Evolutionary conservation across 1,139 yeast genomes (phyloP).

Genomic region (Arxiozyma telluris): DNA sequence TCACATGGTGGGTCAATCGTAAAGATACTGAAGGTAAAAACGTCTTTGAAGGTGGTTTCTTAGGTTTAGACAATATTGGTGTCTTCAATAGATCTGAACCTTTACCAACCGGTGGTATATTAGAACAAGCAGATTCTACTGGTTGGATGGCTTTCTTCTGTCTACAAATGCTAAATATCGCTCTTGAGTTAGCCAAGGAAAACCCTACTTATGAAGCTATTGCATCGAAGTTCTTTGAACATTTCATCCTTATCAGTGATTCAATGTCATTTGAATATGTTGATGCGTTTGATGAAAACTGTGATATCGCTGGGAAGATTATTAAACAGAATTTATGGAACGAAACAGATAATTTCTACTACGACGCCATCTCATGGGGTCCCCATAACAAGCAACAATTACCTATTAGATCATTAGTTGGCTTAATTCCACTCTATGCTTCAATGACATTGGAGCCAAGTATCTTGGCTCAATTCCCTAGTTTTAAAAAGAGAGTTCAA

Average conservation of each 20-base stretch:
- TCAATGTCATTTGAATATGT: constrained; percentile 65
- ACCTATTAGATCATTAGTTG: constrained; percentile 87
- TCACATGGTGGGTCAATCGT: constrained; percentile 98
- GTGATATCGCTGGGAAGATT: constrained; percentile 35
- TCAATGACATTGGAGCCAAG: constrained; percentile 86
- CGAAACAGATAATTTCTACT: constrained; percentile 80
- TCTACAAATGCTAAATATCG: constrained; percentile 86
- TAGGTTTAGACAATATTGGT: constrained; percentile 92
- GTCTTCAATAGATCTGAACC: constrained; percentile 92
- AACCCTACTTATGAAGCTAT: constrained; percentile 88
- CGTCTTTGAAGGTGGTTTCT: constrained; percentile 90
- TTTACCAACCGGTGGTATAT: constrained; percentile 82
- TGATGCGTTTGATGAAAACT: constrained; percentile 28
- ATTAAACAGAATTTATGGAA: constrained; percentile 75
- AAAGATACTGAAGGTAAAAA: constrained; percentile 85
- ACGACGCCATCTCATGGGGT: constrained; percentile 88
- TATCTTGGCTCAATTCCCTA: constrained; percentile 67
- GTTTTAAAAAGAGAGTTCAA: constrained; percentile 73
- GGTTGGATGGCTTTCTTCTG: constrained; percentile 98
- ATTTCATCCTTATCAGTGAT: constrained; percentile 84
- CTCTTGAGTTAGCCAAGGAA: constrained; percentile 80
- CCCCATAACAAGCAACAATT: constrained; percentile 59
- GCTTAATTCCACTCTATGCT: constrained; percentile 88
- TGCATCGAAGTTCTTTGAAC: constrained; percentile 93
- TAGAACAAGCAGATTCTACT: constrained; percentile 94